Percentiles rank a stretch among this genome's conserved stretches.
phyloP scores from a whole-genome alignment of 129 eudicot genomes.

The Heracleum sosnowskyi region DNA sequence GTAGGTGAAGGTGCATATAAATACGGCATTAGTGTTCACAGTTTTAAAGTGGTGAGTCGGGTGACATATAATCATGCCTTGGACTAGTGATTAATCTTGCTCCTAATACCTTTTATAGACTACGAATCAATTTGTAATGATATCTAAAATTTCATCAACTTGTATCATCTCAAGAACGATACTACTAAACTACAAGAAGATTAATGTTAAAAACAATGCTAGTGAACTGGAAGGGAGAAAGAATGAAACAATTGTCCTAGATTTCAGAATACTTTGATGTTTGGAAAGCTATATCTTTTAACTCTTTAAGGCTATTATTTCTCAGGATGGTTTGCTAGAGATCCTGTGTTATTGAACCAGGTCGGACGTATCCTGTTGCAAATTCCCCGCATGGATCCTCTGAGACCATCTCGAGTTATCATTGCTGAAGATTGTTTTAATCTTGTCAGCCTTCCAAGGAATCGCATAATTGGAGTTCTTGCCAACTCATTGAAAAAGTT shows the following conservation, averaged over 20 bases:
- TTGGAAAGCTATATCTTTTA: not conserved
- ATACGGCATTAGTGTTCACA: not conserved
- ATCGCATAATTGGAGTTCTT: constrained; percentile 37
- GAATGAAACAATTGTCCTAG: not conserved
- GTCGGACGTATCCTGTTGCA: constrained; percentile 61
- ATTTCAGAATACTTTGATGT: not conserved
- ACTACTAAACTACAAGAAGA: not conserved
- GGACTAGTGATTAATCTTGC: not conserved
- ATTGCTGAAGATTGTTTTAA: constrained; percentile 88
- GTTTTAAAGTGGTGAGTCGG: not conserved
- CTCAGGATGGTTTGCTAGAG: constrained; percentile 91
- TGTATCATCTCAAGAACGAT: not conserved
- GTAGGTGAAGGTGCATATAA: not conserved
- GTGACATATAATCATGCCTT: not conserved
- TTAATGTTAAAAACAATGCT: not conserved
- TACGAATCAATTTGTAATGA: not conserved
- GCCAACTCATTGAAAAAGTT: constrained; percentile 42
- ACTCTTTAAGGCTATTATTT: not conserved
- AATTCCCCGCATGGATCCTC: constrained; percentile 23
- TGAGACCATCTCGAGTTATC: constrained; percentile 35
- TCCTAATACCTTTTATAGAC: not conserved
- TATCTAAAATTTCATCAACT: not conserved
- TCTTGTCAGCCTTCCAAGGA: constrained; percentile 49
- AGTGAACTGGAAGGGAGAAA: not conserved
- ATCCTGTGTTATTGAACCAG: constrained; percentile 53